Evolutionary conservation across 768 basidiomycete genomes (phyloP).

Genomic region (Termitomyces heimii): DNA sequence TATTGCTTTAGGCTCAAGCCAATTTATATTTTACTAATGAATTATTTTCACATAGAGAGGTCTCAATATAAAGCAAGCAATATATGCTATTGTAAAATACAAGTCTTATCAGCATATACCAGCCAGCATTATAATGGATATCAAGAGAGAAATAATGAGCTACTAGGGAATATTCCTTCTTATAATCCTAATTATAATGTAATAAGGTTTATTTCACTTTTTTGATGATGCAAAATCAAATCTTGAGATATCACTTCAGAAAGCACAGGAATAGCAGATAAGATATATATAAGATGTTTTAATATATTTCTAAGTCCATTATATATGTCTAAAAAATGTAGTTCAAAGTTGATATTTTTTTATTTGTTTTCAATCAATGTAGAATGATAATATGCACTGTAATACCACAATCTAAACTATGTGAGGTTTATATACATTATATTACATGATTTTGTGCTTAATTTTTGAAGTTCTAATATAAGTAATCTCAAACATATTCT

Average conservation of each 20-base stretch:
- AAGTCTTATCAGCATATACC: background rate
- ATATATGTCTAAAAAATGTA: background rate
- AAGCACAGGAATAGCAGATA: background rate
- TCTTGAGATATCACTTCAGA: background rate
- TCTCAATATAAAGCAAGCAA: background rate
- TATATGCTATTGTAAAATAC: background rate
- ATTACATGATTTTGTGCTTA: no score
- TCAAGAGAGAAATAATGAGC: background rate
- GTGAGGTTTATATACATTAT: no score
- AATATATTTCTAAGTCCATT: background rate
- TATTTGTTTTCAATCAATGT: no score
- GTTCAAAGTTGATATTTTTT: background rate
- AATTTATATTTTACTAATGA: no score
- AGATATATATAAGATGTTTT: background rate
- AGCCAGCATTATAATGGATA: background rate
- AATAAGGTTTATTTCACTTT: background rate
- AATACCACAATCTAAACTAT: no score
- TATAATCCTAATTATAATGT: background rate
- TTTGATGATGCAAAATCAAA: background rate
- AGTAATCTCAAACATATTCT: no score
- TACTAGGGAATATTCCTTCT: background rate
- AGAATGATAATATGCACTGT: no score
- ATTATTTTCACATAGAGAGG: no score
- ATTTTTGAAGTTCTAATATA: no score
- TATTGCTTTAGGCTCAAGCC: no score